These are phyloP conservation scores for Pilaira anomala DNA, from an alignment of 192 early-diverging fungal genomes.

Conservation along the genomic window DNA sequence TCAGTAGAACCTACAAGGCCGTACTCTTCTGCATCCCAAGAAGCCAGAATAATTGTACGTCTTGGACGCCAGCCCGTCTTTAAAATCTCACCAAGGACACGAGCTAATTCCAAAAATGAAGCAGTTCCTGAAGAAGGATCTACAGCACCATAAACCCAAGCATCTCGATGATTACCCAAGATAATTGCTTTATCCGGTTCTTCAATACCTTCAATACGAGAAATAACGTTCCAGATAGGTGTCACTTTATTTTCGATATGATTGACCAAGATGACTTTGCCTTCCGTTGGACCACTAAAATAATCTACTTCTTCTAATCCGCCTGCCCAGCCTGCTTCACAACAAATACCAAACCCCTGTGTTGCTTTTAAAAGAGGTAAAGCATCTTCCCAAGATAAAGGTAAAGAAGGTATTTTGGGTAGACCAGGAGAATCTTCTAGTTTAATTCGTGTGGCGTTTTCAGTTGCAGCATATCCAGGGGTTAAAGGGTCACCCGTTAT, in stretches of 20 bases:
- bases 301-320: slow-evolving; percentile 54
- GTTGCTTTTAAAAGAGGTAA: slow-evolving; percentile 56
- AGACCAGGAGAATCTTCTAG: slow-evolving; percentile 37
- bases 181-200: slow-evolving; percentile 56
- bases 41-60: slow-evolving; percentile 60
- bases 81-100: slow-evolving; percentile 52
- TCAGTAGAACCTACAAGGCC: slow-evolving; percentile 66
- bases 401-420: slow-evolving; percentile 61
- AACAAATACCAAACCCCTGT: slow-evolving; percentile 40
- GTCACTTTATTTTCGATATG: slow-evolving; percentile 49
- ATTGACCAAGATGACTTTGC: slow-evolving; percentile 51
- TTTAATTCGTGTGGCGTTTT: slow-evolving; percentile 51
- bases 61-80: slow-evolving; percentile 63
- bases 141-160: slow-evolving; percentile 66
- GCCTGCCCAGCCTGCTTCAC: slow-evolving; percentile 46
- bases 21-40: slow-evolving; percentile 75
- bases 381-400: slow-evolving; percentile 61
- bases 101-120: slow-evolving; percentile 48
- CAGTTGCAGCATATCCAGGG: slow-evolving; percentile 53
- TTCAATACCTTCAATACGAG: slow-evolving; percentile 55
- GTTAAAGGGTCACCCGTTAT: slow-evolving; percentile 64
- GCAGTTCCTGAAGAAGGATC: slow-evolving; percentile 65
- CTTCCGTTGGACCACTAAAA: slow-evolving; percentile 57
- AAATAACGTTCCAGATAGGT: slow-evolving; percentile 65
- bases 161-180: slow-evolving; percentile 59